phyloP scores from a whole-genome alignment of 306 rosid species.

The Comarum palustre region DNA sequence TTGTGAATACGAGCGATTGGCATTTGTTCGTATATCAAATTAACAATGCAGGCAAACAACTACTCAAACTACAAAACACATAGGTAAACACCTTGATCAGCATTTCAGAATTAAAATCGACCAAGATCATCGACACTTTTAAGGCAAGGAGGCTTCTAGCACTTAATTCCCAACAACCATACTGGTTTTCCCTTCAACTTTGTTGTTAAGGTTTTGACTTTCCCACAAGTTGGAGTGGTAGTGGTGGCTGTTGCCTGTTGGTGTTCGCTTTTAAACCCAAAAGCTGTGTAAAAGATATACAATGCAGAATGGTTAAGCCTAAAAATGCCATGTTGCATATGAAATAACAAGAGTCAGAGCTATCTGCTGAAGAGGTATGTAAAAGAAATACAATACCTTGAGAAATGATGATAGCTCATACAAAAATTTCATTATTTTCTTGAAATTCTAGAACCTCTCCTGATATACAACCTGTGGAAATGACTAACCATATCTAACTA shows the following conservation, averaged over 20 bases:
- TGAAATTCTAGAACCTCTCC: conserved; percentile 14
- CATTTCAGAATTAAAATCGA: not conserved
- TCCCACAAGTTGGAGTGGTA: not conserved
- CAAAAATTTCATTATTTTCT: not conserved
- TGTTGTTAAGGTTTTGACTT: not conserved
- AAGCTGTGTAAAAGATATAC: not conserved
- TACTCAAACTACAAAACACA: not conserved
- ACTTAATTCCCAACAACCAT: not conserved
- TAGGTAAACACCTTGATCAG: not conserved
- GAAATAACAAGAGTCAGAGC: not conserved
- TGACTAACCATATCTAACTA: conserved; percentile 18
- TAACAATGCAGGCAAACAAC: not conserved
- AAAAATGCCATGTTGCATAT: not conserved
- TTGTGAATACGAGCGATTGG: not conserved
- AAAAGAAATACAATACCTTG: not conserved
- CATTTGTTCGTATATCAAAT: not conserved
- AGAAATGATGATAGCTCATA: not conserved
- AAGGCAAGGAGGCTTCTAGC: not conserved
- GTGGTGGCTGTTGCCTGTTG: not conserved
- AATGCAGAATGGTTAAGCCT: not conserved
- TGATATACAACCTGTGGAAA: conserved; percentile 30
- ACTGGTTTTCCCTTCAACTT: not conserved
- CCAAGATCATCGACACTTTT: not conserved
- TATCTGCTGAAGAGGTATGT: not conserved
- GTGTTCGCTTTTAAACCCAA: not conserved